phyloP scores from a whole-genome alignment of 345 rosid species.

The Moricandia moricandioides region DNA sequence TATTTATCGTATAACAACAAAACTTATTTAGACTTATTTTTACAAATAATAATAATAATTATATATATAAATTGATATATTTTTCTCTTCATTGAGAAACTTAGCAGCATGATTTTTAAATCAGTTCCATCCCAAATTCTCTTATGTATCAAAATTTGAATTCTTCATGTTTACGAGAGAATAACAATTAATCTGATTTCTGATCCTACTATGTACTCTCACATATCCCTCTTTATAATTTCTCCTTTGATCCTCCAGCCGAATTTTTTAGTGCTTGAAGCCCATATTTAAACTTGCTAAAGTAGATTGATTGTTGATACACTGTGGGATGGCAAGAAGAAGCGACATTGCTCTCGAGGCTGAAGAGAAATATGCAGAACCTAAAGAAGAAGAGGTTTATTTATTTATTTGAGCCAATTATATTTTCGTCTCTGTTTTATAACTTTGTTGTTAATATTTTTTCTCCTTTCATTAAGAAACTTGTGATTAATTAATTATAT shows the following conservation, averaged over 20 bases:
- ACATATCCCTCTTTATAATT: not conserved
- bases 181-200: slow-evolving; percentile 62
- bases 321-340: slow-evolving; percentile 50
- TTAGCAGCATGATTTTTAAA: slow-evolving; percentile 11
- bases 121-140: slow-evolving; percentile 76
- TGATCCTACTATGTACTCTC: not conserved
- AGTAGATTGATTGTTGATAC: not conserved
- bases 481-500: slow-evolving; percentile 57
- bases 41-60: no score
- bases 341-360: slow-evolving; percentile 78
- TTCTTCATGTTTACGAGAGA: slow-evolving; percentile 92
- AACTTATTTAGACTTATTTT: no score
- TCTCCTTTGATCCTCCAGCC: slow-evolving; percentile 39
- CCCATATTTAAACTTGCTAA: not conserved
- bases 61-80: no score
- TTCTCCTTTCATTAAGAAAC: slow-evolving; percentile 51
- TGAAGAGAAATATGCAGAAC: slow-evolving; percentile 77
- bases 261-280: slow-evolving; percentile 46
- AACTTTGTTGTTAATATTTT: not conserved
- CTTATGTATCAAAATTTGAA: slow-evolving; percentile 67
- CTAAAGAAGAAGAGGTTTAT: slow-evolving; percentile 42
- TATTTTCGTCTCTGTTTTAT: not conserved
- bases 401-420: slow-evolving; percentile 15
- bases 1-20: no score
- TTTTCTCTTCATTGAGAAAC: no score